Evolutionary conservation across 1,139 yeast genomes (phyloP), one percentile per base, ranked within the genome.

Genomic region (Komagataea norvegica): DNA sequence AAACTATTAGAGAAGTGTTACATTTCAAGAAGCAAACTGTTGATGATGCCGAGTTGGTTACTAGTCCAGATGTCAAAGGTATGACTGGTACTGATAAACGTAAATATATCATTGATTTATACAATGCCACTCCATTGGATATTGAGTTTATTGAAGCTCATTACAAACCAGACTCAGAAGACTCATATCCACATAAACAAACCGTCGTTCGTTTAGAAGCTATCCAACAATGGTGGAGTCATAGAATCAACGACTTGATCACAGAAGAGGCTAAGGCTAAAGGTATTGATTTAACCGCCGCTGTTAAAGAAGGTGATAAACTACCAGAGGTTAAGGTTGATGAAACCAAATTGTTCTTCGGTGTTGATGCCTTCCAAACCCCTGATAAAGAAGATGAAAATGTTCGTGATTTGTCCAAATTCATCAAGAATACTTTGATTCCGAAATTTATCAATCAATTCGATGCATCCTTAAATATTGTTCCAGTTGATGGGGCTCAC

Each of bases 201-300:
- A 69, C 84, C 14, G 73, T 84, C 25, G 54, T 91, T 35, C 79
- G 98, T 65, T 80, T 79, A 45, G 97, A 91, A 64, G 91, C 95
- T 10, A 77, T 91, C 37, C 89, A 81, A 51, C 86, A 80, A 53
- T 89, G 95, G 95, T 87, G 94, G 83, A 75, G 75, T 55, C 63
- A 77, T 48, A 77, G 80, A 54, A 72, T 81, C 8, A 76, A 83
- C 16, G 72, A 67, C 18, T 71, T 75, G 34, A 61, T 68, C 13
- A 72, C 68, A 40, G 65, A 67, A 24, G 82, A 73, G 46, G 69
- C 68, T 22, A 62, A 62, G 37, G 51, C 55, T 21, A 43, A 54
- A 24, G 64, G 59, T 25, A 53, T 59, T 24, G 72, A 55, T 33
- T 24, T 51, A 17, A 9, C 31, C 14, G 48, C 47, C n/a, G 41